Percentiles rank a stretch among this genome's conserved stretches.
These are phyloP conservation scores for Teunomyces cretensis DNA, from an alignment of 805 yeast genomes.

Conservation along the genomic window DNA sequence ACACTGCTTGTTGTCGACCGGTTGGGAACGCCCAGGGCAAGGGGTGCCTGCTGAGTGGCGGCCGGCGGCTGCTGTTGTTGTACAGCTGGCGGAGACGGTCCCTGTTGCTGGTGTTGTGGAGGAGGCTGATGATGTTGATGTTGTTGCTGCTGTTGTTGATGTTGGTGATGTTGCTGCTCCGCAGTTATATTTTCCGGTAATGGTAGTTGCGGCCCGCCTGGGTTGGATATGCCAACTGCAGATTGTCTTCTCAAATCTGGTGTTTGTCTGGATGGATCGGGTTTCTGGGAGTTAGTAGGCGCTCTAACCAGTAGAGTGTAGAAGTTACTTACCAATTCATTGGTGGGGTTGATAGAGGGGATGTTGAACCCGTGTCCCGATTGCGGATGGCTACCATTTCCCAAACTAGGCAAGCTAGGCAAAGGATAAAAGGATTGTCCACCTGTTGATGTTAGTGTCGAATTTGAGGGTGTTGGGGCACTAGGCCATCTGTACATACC, in stretches of 20 bases:
- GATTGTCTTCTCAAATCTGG: constrained; percentile 28
- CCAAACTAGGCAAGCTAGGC: constrained; percentile 52
- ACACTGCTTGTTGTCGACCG: constrained; percentile 41
- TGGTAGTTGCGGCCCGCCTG: constrained; percentile 22
- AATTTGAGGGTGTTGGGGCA: background rate
- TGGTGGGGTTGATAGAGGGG: constrained; percentile 44
- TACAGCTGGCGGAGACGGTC: constrained; percentile 3
- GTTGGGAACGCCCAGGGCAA: constrained; percentile 38
- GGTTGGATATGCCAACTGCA: constrained; percentile 15
- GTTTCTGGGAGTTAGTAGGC: constrained; percentile 2
- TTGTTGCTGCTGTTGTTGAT: constrained; percentile 18
- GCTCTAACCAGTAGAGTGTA: background rate
- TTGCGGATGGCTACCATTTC: constrained; percentile 39
- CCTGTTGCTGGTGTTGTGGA: constrained; percentile 8
- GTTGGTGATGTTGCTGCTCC: constrained; percentile 16
- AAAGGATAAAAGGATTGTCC: constrained; percentile 49
- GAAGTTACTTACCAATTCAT: constrained; percentile 19
- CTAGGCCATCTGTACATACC: constrained; percentile 33
- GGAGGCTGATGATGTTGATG: constrained; percentile 12
- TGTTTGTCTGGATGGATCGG: constrained; percentile 19
- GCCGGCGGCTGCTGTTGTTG: constrained; percentile 11
- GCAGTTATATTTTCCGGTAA: constrained; percentile 28
- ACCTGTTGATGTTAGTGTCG: constrained; percentile 30
- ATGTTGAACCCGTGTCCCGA: constrained; percentile 49
- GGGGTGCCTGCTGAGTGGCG: constrained; percentile 11